These are phyloP conservation scores for Talaromyces sp. DNA, from an alignment of 2,329 filamentous ascomycete genomes.

Conservation along the genomic window DNA sequence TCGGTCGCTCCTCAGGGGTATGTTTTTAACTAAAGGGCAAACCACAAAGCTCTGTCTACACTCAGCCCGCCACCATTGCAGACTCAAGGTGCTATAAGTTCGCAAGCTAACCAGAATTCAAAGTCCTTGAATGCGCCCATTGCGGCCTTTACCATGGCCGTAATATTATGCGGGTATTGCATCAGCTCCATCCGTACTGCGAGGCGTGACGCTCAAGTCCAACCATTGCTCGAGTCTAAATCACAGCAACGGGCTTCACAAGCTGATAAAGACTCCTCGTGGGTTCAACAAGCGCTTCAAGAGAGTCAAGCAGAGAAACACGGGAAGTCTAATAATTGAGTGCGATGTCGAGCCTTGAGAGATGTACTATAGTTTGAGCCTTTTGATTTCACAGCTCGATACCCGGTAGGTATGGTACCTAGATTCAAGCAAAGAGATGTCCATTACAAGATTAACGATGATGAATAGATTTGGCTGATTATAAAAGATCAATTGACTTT, in stretches of 20 bases:
- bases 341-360: neutral
- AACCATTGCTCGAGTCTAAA: constrained; percentile 34
- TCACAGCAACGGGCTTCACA: constrained; percentile 48
- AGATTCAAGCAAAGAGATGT: too few species aligned
- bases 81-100: neutral
- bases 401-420: too few species aligned
- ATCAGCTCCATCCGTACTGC: constrained; percentile 67
- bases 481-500: neutral
- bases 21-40: constrained; percentile 1
- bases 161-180: constrained; percentile 63
- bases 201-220: constrained; percentile 65
- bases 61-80: neutral
- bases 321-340: constrained; percentile 3
- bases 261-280: constrained; percentile 42
- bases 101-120: neutral
- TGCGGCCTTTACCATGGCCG: constrained; percentile 66
- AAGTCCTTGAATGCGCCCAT: constrained; percentile 61
- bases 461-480: too few species aligned
- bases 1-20: constrained; percentile 24
- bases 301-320: constrained; percentile 30
- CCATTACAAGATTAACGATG: too few species aligned
- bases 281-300: constrained; percentile 38
- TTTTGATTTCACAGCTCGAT: neutral
- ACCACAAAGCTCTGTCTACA: neutral
- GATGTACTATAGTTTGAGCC: neutral